Evolutionary conservation across 176 grass and related monocot genomes (phyloP), one percentile per base, ranked within the genome.

Genomic region (Carex scoparia): DNA sequence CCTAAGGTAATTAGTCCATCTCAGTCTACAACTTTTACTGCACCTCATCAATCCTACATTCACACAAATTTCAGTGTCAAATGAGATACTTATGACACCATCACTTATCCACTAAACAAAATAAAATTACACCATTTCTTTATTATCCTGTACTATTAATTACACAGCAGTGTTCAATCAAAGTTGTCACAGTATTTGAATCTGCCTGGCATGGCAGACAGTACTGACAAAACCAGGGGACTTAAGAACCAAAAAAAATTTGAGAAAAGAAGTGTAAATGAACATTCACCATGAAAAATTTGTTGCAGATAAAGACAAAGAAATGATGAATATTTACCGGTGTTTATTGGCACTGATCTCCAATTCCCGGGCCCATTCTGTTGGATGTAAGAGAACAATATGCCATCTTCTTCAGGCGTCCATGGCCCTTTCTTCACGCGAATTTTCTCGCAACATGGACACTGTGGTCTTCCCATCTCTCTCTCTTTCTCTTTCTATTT

Each of bases 1-100:
- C 73, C 84, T 76, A 54, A 86, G 84, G 57, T 86, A 86, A 79
- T 86, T 86, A 62, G 84, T 86, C 84, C 84, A 86, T 86, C 84
- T 86, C 71, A 86, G 57, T 76, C 84, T 76, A 31, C 84, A 86
- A 54, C 84, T 86, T 69, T 86, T 86, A 69, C 84, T 86, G 70
- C 84, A 86, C 30, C 84, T 79, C 84, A 86, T 86, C 51, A 86
- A 79, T 73, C 84, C 84, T 86, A 79, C 56, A 83, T 61, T 60
- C 18, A 55, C 10, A 71, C 6, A 68, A 13, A 70, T 46, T 69
- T 13, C 19, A 32, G 27, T 38, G 42, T 54, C 35, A 58, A 59
- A 85, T 44, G 49, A 53, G 44, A 49, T 63, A 64, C n/a, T 81
- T 42, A 42, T 64, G 33, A 65, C 32, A 23, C 14, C 12, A 61